Base-by-base conservation (phyloP, 108 stramenopile genomes). In the Tribonema minus region DNA sequence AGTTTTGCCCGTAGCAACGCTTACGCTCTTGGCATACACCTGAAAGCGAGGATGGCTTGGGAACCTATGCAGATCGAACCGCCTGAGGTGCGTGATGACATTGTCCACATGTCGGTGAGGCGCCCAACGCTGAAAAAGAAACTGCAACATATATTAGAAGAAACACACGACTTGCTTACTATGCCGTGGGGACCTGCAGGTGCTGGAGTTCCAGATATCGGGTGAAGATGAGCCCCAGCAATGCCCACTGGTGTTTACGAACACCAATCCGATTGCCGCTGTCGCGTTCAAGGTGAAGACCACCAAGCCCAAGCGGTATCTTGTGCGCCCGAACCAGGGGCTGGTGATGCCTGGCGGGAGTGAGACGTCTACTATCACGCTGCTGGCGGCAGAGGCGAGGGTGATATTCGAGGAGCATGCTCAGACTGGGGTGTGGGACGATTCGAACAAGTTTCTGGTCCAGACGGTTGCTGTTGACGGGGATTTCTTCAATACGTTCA, bases 241-340 rank as follows among this genome's bases (percentile, higher is more conserved):
- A 64, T 79, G 77, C 68, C 28, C 37, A 6, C 36, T 79, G 30
- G 40, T 39, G 15, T 68, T 79, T 29, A n/a, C 68, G 5, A 79
- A 79, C 77, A 60, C 35, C 3, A 60, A 61, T 23, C 15, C 9
- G 46, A 70, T 28, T n/a, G 40, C 39, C 27, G 34, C 37, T 3
- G 58, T 61, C 1, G 77, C 77, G 31, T 79, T 79, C 68, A 79
- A 79, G 77, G 77, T 79, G 25, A 79, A 79, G 68, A 79, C 77
- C 15, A 79, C 77, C 39, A 79, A 79, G 68, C 77, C 77, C 32
- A 79, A 79, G 66, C 40, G 77, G 37, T 78, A 78, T 40, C 12
- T 78, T 62, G 76, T 78, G 0, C 59, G 68, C 26, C 76, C 76
- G 6, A 78, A 78, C 67, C 76, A 78, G 68, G 76, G 76, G 67